A percentile compares a stretch with the other conserved stretches of the same genome.
Conservation (phyloP, 2,329 filamentous ascomycete species). For the Elsinoe fawcettii region DNA sequence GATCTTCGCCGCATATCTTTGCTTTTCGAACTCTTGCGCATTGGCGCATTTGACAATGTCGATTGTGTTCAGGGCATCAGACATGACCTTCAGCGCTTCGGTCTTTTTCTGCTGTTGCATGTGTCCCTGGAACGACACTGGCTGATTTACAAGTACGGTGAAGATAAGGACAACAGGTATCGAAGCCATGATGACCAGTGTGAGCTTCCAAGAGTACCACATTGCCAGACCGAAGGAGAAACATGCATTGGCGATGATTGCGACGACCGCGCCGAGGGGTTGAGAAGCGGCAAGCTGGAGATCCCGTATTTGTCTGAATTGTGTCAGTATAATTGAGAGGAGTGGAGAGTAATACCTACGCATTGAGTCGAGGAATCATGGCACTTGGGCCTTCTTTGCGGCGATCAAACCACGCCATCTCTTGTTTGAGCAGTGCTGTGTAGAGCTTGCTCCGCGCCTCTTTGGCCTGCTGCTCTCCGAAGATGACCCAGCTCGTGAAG, state of each 20-base stretch:
- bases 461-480: slow-evolving; percentile 73
- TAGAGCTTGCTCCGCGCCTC: slow-evolving; percentile 60
- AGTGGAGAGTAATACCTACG: slow-evolving; percentile 44
- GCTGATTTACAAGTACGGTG: not conserved
- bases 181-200: slow-evolving; percentile 66
- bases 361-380: slow-evolving; percentile 63
- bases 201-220: slow-evolving; percentile 74
- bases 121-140: slow-evolving; percentile 51
- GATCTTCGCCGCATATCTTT: slow-evolving; percentile 55
- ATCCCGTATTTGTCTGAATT: slow-evolving; percentile 67
- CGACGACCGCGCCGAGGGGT: slow-evolving; percentile 62
- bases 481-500: slow-evolving; percentile 63
- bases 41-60: slow-evolving; percentile 84
- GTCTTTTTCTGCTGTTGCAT: slow-evolving; percentile 61
- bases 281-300: slow-evolving; percentile 74
- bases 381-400: slow-evolving; percentile 63
- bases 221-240: slow-evolving; percentile 65
- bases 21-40: slow-evolving; percentile 60
- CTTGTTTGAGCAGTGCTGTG: slow-evolving; percentile 57
- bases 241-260: slow-evolving; percentile 56
- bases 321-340: slow-evolving; percentile 18
- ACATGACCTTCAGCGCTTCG: slow-evolving; percentile 62
- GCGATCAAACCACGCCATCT: slow-evolving; percentile 76
- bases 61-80: slow-evolving; percentile 63
- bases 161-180: slow-evolving; percentile 59